Evolutionary conservation across 2,329 filamentous ascomycete genomes (phyloP), one percentile per base, ranked within the genome.

Genomic region (Aurifilum marmelostoma): DNA sequence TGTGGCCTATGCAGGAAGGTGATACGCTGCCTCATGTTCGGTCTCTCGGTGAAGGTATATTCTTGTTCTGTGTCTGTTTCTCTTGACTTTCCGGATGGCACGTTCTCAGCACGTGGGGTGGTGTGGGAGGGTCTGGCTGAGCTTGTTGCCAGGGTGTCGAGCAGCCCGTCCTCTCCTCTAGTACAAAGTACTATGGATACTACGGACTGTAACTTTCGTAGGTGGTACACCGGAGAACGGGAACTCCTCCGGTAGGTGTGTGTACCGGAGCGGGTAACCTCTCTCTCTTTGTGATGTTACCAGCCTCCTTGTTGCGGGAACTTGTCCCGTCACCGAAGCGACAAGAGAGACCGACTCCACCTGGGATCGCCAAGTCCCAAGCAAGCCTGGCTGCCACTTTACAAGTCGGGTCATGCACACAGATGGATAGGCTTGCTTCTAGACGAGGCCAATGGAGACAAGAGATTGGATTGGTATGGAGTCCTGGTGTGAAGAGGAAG

Each of bases 1-100:
- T 89, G 87, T n/a, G 86, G 83, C 29, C 86, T 84, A 73, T 91
- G 89, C 66, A 97, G 82, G 73, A 93, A 96, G 0, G 94, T 97
- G 74, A 93, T 89, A 80, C 92, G 85, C 80, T 93, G 88, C 74
- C 91, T 89, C 92, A 95, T 94, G 52, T 66, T 81, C 68, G 66
- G 14, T 21, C 32, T 39, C 52, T 63, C 70, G 62, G 43, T 27
- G n/a, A n/a, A 8, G 52, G 21, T 37, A 9, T 39, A 21, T n/a
- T 37, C 52, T 59, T 32, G 39, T 24, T 4, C 12, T 34, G 32
- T 14, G 34, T 37, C 3, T 6, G 8, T 39, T 18, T 6, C 29
- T 24, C n/a, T 34, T 34, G 4, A 34, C 34, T 4, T 34, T 11
- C 39, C 27, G 41, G 27, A 27, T 32, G 60, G 14, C 39, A 47